phyloP scores from a whole-genome alignment of 192 early-diverging fungal species.

The Coemansia sp. region DNA sequence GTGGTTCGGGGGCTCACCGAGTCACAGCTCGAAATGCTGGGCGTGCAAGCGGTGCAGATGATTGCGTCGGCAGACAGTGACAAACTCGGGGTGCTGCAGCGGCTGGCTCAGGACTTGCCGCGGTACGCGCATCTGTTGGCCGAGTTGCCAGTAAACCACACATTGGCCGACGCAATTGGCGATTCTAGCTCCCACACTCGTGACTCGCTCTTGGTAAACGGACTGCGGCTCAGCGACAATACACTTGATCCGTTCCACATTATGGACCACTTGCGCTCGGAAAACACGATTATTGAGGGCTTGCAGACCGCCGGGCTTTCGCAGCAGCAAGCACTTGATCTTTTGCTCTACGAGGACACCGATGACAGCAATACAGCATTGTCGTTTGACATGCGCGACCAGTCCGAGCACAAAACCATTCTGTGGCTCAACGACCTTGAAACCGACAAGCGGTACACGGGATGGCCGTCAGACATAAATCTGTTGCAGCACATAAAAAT shows the following conservation, averaged over 20 bases:
- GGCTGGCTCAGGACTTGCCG: slow-evolving; percentile 82
- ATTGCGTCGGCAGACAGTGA: slow-evolving; percentile 61
- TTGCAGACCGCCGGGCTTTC: slow-evolving; percentile 51
- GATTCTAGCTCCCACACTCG: slow-evolving; percentile 18
- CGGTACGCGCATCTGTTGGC: slow-evolving; percentile 80
- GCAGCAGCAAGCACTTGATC: slow-evolving; percentile 23
- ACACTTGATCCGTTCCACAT: slow-evolving; percentile 68
- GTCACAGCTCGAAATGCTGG: slow-evolving; percentile 59
- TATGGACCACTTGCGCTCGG: slow-evolving; percentile 59
- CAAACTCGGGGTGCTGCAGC: slow-evolving; percentile 64
- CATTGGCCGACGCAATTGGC: slow-evolving; percentile 47
- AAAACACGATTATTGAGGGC: slow-evolving; percentile 52
- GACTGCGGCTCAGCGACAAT: slow-evolving; percentile 54
- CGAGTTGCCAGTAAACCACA: slow-evolving; percentile 50
- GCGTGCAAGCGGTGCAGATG: slow-evolving; percentile 72
- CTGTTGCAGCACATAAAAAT: slow-evolving; percentile 61
- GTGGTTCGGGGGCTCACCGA: slow-evolving; percentile 75
- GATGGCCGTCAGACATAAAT: slow-evolving; percentile 62
- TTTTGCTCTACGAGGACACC: slow-evolving; percentile 14
- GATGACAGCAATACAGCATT: slow-evolving; percentile 9
- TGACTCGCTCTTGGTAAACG: slow-evolving; percentile 65
- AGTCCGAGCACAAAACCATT: slow-evolving; percentile 52
- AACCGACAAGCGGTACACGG: slow-evolving; percentile 71
- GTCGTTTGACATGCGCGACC: slow-evolving; percentile 80
- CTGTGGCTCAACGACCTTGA: slow-evolving; percentile 94